phyloP scores from a whole-genome alignment of 2,329 filamentous ascomycete genomes.

The Calonectria ilicicola region DNA sequence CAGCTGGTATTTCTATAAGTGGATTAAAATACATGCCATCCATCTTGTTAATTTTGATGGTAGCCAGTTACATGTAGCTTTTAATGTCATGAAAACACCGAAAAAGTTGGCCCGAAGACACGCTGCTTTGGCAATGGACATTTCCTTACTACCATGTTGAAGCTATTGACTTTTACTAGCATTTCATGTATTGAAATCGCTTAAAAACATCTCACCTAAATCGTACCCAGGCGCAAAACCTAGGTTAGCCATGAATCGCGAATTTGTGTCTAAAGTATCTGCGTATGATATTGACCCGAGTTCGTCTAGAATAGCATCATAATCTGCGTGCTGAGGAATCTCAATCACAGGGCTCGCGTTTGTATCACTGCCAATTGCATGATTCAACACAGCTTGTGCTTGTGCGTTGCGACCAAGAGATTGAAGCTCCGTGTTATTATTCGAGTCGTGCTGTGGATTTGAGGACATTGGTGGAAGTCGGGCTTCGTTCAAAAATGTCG shows the following conservation, averaged over 20 bases:
- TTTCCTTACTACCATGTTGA: no score
- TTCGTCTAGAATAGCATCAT: neutral
- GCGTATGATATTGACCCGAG: constrained; percentile 1
- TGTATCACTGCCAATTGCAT: neutral
- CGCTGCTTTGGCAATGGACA: no score
- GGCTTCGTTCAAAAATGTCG: neutral
- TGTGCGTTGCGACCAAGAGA: no score
- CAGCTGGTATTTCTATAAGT: no score
- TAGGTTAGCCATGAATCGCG: neutral
- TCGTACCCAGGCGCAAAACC: constrained; percentile 5
- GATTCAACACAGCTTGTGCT: neutral
- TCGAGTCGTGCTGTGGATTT: neutral
- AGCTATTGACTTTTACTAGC: no score
- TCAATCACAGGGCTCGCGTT: neutral
- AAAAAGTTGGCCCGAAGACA: no score
- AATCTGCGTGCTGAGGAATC: neutral
- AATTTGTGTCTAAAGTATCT: neutral
- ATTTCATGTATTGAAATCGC: neutral
- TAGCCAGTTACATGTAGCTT: no score
- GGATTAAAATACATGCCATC: no score
- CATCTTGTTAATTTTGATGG: no score
- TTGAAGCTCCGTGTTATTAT: neutral
- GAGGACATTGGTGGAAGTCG: neutral
- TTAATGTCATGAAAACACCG: no score
- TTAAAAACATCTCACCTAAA: neutral